phyloP scores from a whole-genome alignment of 2,329 filamentous ascomycete genomes.

The Penicillium nordicum region DNA sequence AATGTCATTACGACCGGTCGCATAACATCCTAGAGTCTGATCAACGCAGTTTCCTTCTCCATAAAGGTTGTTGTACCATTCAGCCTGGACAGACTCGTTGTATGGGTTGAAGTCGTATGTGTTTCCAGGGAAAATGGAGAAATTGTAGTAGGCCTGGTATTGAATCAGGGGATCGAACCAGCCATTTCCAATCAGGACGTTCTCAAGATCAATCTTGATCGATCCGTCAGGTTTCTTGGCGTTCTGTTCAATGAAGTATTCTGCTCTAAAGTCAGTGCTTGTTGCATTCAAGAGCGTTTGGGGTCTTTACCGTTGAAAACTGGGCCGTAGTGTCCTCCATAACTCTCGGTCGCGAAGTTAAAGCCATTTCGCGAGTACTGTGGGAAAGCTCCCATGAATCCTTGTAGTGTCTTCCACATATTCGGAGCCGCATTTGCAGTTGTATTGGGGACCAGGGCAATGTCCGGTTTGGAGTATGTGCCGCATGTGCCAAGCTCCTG shows the following conservation, averaged over 20 bases:
- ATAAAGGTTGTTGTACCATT: constrained; percentile 3
- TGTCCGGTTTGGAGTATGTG: constrained; percentile 35
- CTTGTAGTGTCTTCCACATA: constrained; percentile 61
- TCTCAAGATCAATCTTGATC: constrained; percentile 22
- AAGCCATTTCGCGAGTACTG: constrained; percentile 50
- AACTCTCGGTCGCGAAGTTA: constrained; percentile 33
- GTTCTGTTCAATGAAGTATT: neutral
- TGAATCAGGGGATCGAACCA: constrained; percentile 40
- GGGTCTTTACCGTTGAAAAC: neutral
- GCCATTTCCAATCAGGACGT: constrained; percentile 39
- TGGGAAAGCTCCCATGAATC: constrained; percentile 61
- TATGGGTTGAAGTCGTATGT: constrained; percentile 33
- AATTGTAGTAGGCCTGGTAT: constrained; percentile 41
- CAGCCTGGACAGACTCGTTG: neutral
- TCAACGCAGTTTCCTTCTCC: constrained; percentile 2
- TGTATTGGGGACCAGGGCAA: constrained; percentile 51
- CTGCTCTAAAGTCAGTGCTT: neutral
- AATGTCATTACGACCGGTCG: neutral
- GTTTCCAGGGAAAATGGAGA: constrained; percentile 36
- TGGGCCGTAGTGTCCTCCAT: neutral
- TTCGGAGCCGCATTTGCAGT: constrained; percentile 54
- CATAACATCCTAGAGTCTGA: neutral
- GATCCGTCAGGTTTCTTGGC: neutral
- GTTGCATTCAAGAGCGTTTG: neutral
- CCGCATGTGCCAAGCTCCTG: neutral